phyloP scores from a whole-genome alignment of 495 filamentous ascomycete genomes.

The Umbilicaria muhlenbergii region DNA sequence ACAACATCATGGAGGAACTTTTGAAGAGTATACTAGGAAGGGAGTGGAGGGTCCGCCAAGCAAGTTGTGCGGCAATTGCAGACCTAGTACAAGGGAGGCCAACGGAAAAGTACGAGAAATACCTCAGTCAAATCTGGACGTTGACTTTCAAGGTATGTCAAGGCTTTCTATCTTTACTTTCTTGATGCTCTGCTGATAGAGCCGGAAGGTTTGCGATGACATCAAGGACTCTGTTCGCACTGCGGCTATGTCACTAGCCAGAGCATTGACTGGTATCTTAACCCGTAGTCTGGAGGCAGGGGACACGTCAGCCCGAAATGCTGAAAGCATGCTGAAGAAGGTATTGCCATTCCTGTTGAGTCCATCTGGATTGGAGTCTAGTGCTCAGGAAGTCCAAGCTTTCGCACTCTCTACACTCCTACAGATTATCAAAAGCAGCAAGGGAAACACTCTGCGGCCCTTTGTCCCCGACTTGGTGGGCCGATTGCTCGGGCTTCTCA shows the following conservation, averaged over 20 bases:
- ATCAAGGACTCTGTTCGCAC: constrained; percentile 80
- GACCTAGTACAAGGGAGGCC: constrained; percentile 67
- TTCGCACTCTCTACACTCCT: constrained; percentile 63
- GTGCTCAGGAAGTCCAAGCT: constrained; percentile 65
- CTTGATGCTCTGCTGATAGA: neutral
- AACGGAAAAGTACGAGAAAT: constrained; percentile 64
- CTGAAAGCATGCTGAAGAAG: constrained; percentile 61
- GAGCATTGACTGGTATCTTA: constrained; percentile 64
- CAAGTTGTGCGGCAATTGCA: constrained; percentile 76
- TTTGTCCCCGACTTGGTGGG: constrained; percentile 73
- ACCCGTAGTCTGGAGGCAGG: constrained; percentile 75
- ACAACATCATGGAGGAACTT: constrained; percentile 71
- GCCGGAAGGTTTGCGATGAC: constrained; percentile 49
- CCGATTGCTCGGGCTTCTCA: constrained; percentile 63
- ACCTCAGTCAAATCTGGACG: constrained; percentile 71
- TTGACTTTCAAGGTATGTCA: constrained; percentile 55
- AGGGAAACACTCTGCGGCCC: constrained; percentile 50
- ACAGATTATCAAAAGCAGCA: constrained; percentile 74
- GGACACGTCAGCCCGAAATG: constrained; percentile 48
- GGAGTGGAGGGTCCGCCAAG: constrained; percentile 86
- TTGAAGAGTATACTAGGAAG: constrained; percentile 71
- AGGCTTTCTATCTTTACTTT: neutral
- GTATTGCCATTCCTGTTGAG: constrained; percentile 84
- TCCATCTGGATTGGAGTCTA: constrained; percentile 74
- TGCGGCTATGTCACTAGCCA: constrained; percentile 67